Percentiles rank a stretch among this genome's conserved stretches.
Evolutionary conservation across 2,329 filamentous ascomycete species (phyloP).

Genomic region (Cytospora schulzeri): DNA sequence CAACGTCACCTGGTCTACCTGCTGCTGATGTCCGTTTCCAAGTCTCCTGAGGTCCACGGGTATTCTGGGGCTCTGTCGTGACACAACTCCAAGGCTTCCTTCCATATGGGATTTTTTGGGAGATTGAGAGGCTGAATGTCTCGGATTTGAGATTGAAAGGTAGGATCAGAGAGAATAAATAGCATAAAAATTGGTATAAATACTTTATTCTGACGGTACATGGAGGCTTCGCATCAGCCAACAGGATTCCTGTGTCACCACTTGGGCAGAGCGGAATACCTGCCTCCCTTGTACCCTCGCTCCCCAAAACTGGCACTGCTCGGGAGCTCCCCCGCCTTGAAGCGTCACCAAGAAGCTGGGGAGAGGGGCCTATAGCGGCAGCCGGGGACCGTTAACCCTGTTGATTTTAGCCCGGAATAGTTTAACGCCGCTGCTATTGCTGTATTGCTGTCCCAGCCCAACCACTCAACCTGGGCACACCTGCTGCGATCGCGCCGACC

Average conservation of each 20-base stretch:
- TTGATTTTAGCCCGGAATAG: constrained; percentile 9
- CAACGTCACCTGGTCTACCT: background rate
- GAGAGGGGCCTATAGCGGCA: constrained; percentile 15
- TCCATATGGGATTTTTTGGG: background rate
- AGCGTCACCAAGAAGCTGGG: constrained; percentile 22
- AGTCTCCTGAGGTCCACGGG: background rate
- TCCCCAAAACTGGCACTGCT: background rate
- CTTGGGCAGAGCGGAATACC: too few species aligned
- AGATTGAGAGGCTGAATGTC: background rate
- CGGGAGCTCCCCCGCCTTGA: constrained; percentile 15
- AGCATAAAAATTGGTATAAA: background rate
- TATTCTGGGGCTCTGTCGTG: background rate
- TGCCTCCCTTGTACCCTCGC: background rate
- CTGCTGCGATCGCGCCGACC: constrained; percentile 21
- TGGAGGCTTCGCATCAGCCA: background rate
- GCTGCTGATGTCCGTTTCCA: background rate
- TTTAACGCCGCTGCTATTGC: constrained; percentile 16
- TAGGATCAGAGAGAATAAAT: background rate
- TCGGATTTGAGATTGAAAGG: background rate
- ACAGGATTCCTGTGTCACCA: background rate
- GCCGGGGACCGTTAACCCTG: constrained; percentile 11
- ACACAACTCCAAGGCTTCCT: background rate
- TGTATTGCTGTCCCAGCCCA: constrained; percentile 17
- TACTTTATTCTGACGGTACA: background rate
- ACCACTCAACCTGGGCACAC: constrained; percentile 15